These are phyloP conservation scores for Breviolum minutum DNA, from an alignment of 73 alveolate species.

Conservation along the genomic window DNA sequence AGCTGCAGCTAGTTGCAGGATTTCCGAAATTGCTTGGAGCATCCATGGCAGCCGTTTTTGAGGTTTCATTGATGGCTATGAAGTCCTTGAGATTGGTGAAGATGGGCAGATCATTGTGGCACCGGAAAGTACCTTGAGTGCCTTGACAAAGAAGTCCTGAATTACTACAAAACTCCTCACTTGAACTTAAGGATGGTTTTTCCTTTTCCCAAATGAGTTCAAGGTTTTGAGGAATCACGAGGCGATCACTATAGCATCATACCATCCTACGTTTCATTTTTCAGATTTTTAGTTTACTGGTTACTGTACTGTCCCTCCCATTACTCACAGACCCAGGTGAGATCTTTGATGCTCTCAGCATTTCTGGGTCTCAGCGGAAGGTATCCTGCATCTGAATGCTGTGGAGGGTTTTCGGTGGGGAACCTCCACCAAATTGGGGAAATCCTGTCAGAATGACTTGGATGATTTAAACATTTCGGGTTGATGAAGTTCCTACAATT, in stretches of 20 bases:
- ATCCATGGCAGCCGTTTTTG: not conserved
- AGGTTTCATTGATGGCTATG: constrained; percentile 29
- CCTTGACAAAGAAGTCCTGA: not conserved
- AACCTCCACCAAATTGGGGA: too few species aligned
- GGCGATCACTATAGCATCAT: too few species aligned
- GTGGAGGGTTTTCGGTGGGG: too few species aligned
- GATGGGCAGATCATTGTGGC: constrained; percentile 47
- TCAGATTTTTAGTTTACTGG: too few species aligned
- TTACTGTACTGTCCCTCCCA: not conserved
- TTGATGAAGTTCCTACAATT: too few species aligned
- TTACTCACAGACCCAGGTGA: not conserved
- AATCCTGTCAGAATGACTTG: too few species aligned
- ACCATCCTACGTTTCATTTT: too few species aligned
- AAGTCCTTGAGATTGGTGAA: not conserved
- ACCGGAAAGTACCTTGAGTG: constrained; percentile 4
- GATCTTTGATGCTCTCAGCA: not conserved
- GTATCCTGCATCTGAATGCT: not conserved
- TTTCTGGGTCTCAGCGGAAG: constrained; percentile 6
- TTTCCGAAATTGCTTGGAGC: not conserved
- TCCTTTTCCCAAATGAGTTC: too few species aligned
- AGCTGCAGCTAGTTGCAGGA: not conserved
- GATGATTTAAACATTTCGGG: too few species aligned
- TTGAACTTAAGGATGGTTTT: too few species aligned
- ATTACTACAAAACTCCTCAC: not conserved
- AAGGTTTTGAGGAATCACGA: too few species aligned